A percentile compares a stretch with the other conserved stretches of the same genome.
Evolutionary conservation across 164 flowering plant species (phyloP).

Genomic region (Vitis labrusca): DNA sequence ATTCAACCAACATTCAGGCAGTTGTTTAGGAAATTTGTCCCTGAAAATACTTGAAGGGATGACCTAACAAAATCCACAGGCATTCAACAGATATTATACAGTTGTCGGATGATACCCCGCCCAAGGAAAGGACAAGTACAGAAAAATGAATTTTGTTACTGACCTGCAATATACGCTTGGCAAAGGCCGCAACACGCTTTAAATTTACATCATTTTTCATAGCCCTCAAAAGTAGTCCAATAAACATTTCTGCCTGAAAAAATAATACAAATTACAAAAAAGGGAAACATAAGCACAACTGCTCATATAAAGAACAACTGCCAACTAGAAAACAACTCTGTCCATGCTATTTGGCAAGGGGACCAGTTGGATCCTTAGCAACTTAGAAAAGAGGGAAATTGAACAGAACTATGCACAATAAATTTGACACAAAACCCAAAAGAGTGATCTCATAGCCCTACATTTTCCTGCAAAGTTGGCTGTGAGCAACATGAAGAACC

Average conservation of each 20-base stretch:
- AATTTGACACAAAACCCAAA: too few species aligned
- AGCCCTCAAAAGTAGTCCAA: slow-evolving; percentile 76
- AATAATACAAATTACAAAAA: slow-evolving; percentile 4
- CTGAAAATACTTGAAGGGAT: neutral
- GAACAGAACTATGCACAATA: too few species aligned
- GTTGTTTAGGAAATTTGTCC: neutral
- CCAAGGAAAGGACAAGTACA: neutral
- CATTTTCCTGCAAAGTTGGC: too few species aligned
- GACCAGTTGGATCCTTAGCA: neutral
- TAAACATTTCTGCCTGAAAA: slow-evolving; percentile 86
- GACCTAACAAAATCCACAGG: neutral
- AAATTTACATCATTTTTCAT: slow-evolving; percentile 86
- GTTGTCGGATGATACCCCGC: neutral
- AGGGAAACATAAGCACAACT: neutral
- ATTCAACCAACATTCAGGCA: neutral
- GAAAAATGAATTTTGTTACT: neutral
- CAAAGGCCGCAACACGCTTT: slow-evolving; percentile 85
- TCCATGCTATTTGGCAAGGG: neutral
- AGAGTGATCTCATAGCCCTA: too few species aligned
- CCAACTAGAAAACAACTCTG: neutral
- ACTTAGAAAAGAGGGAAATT: too few species aligned
- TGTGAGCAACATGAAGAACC: too few species aligned
- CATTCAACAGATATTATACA: neutral
- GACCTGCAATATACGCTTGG: slow-evolving; percentile 93
- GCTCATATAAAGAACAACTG: neutral